Evolutionary conservation across 345 rosid species (phyloP), one percentile per base, ranked within the genome.

Genomic region (Cochlearia excelsa): DNA sequence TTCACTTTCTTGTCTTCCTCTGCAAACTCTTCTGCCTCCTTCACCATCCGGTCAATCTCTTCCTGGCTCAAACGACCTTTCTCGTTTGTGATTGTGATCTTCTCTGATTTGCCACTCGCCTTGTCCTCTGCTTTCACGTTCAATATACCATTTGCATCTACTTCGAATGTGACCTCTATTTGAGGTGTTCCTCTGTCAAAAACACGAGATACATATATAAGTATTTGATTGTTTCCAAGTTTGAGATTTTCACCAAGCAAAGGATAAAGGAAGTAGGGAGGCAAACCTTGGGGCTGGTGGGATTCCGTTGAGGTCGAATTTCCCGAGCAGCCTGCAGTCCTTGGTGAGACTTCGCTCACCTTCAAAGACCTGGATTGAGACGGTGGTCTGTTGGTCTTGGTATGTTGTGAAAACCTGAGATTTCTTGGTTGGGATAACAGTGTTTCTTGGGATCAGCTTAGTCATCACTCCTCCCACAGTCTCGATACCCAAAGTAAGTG

Each of bases 401-500:
- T 39, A 39, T 39, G 43, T 39, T 8, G 43, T 39, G n/a, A 39
- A 39, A 39, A 70, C 52, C 59, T 81, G 81, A 43, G 80, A 67
- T 55, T 74, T 79, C 71, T 66, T 79, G 0, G 81, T 72, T 2
- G 49, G 61, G 16, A 57, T 57, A 57, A 57, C 61, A 38, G 43
- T 39, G 43, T 39, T 39, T 39, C 43, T 39, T 1, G 84, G 84
- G 49, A 82, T 79, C 42, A 82, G n/a, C n/a, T 67, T 75, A 7
- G 84, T 79, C 86, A 84, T 81, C 9, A 81, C 81, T 2, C 86
- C 81, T 41, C 84, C 82, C 11, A 59, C 77, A 1, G 84, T 81
- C 57, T 78, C 86, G 23, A 81, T 78, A 26, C 86, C 89, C 2
- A 84, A 68, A 46, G 81, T 75, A 49, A 79, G 45, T 0, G 89